phyloP scores from a whole-genome alignment of 306 rosid species.

The Fagus sylvatica region DNA sequence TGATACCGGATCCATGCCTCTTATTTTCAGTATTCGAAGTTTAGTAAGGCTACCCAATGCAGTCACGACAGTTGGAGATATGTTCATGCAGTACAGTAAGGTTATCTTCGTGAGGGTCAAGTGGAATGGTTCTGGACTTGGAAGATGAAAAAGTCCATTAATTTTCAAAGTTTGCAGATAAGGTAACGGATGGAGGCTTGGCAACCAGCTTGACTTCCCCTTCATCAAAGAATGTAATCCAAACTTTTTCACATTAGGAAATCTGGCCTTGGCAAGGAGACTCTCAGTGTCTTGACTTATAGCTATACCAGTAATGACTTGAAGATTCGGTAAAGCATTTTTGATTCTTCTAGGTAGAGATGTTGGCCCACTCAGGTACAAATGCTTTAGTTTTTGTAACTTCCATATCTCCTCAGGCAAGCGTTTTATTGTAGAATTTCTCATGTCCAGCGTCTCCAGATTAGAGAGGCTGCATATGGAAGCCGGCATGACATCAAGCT shows the following conservation, averaged over 20 bases:
- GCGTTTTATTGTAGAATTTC: background rate
- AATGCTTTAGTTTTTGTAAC: background rate
- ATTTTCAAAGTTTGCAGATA: constrained; percentile 1
- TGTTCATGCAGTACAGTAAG: background rate
- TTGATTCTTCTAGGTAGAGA: background rate
- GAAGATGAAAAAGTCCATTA: background rate
- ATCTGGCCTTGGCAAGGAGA: background rate
- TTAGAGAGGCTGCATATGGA: background rate
- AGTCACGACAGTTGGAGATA: too few relatives aligned
- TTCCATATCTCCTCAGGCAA: background rate
- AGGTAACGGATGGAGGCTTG: background rate
- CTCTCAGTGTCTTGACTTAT: too few relatives aligned
- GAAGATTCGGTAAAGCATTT: too few relatives aligned
- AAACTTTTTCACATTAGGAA: background rate
- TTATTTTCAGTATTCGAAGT: too few relatives aligned
- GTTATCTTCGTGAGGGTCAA: constrained; percentile 9
- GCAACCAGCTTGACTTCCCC: background rate
- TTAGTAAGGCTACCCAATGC: too few relatives aligned
- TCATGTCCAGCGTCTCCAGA: background rate
- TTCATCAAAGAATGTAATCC: background rate
- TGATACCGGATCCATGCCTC: too few relatives aligned
- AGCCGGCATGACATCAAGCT: background rate
- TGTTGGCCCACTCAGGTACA: background rate
- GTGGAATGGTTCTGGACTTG: background rate
- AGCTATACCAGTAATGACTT: too few relatives aligned